Conservation (phyloP, 192 early-diverging fungal genomes). For the Cetraspora pellucida region DNA sequence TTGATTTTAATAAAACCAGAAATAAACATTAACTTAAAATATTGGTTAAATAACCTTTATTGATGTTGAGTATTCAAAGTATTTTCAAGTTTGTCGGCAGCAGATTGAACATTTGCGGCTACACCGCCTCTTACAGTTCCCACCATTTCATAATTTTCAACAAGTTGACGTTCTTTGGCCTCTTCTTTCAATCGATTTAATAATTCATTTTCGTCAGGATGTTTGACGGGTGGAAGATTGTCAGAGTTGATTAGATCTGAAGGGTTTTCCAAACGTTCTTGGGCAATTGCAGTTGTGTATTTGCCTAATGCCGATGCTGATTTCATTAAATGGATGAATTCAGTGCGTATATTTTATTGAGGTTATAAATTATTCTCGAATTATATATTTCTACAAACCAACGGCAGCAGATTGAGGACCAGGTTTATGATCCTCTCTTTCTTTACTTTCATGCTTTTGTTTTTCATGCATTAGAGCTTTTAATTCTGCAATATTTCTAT, state of each 20-base stretch:
- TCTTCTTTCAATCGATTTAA: not conserved
- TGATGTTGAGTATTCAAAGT: not conserved
- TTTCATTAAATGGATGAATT: not conserved
- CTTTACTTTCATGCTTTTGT: not conserved
- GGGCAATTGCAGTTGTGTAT: not conserved
- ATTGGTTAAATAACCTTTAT: too few relatives aligned
- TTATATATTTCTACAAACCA: not conserved
- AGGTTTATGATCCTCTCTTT: not conserved
- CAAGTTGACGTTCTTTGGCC: not conserved
- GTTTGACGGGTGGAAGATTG: not conserved
- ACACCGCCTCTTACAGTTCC: not conserved
- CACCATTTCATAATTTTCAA: not conserved
- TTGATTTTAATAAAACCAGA: too few relatives aligned
- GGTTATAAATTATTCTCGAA: not conserved
- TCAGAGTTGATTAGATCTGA: not conserved
- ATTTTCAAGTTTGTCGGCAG: not conserved
- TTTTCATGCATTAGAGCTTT: not conserved
- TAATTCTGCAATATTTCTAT: not conserved
- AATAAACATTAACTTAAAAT: too few relatives aligned
- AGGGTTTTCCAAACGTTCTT: not conserved
- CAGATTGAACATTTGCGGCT: not conserved
- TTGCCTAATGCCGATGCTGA: not conserved
- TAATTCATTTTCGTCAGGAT: not conserved
- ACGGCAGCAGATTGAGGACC: not conserved
- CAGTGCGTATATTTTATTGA: not conserved